Evolutionary conservation across 257 asterid species (phyloP).

Genomic region (Eucommia ulmoides): DNA sequence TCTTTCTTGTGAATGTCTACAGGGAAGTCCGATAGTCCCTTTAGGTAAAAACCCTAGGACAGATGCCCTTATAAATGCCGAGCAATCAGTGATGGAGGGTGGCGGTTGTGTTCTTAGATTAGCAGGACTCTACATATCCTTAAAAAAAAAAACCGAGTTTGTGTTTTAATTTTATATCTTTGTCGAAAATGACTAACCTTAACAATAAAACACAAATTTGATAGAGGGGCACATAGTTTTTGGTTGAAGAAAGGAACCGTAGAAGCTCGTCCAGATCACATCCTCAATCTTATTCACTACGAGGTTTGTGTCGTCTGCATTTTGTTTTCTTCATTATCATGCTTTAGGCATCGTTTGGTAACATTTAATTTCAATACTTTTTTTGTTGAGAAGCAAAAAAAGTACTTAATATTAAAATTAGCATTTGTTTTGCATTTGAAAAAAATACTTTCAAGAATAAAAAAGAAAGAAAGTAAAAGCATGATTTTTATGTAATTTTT

Average conservation of each 20-base stretch:
- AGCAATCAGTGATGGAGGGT: conserved; percentile 63
- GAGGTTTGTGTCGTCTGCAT: conserved; percentile 83
- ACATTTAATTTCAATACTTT: too few relatives aligned
- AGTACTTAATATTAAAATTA: too few relatives aligned
- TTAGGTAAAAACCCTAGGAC: conserved; percentile 85
- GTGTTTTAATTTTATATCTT: background rate
- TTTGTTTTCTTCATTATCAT: too few relatives aligned
- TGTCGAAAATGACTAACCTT: conserved; percentile 36
- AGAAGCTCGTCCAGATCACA: conserved; percentile 85
- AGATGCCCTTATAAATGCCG: conserved; percentile 72
- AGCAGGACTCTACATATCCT: conserved; percentile 99
- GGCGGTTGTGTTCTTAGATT: conserved; percentile 89
- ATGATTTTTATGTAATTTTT: too few relatives aligned
- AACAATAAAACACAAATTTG: conserved; percentile 61
- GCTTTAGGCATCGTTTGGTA: too few relatives aligned
- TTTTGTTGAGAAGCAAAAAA: too few relatives aligned
- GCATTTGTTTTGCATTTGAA: too few relatives aligned
- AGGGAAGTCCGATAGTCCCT: conserved; percentile 85
- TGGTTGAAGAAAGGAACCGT: conserved; percentile 74
- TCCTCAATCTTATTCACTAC: conserved; percentile 81
- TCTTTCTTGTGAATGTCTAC: conserved; percentile 9
- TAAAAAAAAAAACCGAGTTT: conserved; percentile 17
- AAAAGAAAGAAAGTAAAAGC: too few relatives aligned
- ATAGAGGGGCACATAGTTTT: conserved; percentile 78
- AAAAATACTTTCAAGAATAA: too few relatives aligned